Evolutionary conservation across 768 basidiomycete species (phyloP).

Genomic region (Amanita polypyramis): DNA sequence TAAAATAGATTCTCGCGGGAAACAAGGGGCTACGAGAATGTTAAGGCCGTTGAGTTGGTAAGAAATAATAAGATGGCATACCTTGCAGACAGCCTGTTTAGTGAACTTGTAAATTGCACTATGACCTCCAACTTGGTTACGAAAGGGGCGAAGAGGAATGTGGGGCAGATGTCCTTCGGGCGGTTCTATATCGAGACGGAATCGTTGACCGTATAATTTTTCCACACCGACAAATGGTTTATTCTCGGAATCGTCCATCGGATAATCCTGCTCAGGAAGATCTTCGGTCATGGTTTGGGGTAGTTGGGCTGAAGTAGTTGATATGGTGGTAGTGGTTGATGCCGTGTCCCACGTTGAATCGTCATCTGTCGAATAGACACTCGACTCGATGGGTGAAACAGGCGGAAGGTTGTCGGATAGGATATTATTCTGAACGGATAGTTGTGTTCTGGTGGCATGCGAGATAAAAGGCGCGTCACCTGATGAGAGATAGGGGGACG

Average conservation of each 20-base stretch:
- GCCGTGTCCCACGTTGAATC: conserved; percentile 71
- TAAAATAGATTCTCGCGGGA: conserved; percentile 97
- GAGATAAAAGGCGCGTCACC: conserved; percentile 15
- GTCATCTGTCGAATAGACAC: conserved; percentile 51
- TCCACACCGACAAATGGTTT: background rate
- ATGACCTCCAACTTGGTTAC: conserved; percentile 97
- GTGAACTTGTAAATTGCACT: conserved; percentile 97
- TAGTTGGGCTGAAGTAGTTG: conserved; percentile 39
- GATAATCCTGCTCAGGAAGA: background rate
- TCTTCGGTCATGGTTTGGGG: background rate
- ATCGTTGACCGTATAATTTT: conserved; percentile 21
- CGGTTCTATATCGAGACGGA: conserved; percentile 28
- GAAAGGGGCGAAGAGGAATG: conserved; percentile 89
- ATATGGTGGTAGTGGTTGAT: conserved; percentile 50
- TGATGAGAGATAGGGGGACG: conserved; percentile 31
- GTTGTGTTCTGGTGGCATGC: background rate
- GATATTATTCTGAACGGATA: conserved; percentile 12
- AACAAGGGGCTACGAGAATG: conserved; percentile 68
- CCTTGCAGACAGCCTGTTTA: conserved; percentile 97
- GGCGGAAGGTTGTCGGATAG: conserved; percentile 10
- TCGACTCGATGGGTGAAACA: conserved; percentile 23
- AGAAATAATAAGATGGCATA: conserved; percentile 27
- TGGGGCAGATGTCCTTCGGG: conserved; percentile 64
- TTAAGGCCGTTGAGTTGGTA: conserved; percentile 12
- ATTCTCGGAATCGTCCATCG: background rate